Conservation (phyloP, 495 filamentous ascomycete species). For the Collariella sp. region DNA sequence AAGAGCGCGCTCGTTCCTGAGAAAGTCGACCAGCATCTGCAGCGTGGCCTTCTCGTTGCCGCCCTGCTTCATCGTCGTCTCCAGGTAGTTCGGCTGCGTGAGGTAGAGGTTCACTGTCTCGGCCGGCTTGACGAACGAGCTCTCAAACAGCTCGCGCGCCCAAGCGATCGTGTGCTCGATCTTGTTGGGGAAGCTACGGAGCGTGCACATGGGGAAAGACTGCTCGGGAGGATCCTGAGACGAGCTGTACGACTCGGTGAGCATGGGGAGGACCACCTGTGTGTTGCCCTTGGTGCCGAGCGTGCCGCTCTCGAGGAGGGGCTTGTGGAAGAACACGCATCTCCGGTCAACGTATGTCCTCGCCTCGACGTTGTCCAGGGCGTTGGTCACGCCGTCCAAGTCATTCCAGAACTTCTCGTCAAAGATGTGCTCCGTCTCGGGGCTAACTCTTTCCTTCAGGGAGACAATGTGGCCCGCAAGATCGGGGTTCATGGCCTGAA, state of each 20-base stretch:
- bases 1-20: slow-evolving; percentile 88
- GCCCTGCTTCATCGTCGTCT: slow-evolving; percentile 80
- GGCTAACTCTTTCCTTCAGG: slow-evolving; percentile 80
- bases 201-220: slow-evolving; percentile 97
- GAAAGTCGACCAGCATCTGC: slow-evolving; percentile 77
- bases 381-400: slow-evolving; percentile 93
- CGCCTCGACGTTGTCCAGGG: slow-evolving; percentile 95
- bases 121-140: slow-evolving; percentile 83
- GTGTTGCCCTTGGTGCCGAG: slow-evolving; percentile 98
- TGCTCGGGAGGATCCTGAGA: slow-evolving; percentile 98
- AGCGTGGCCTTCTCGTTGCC: slow-evolving; percentile 95
- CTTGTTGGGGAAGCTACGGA: slow-evolving; percentile 95
- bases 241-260: slow-evolving; percentile 97
- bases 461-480: slow-evolving; percentile 74
- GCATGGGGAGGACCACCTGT: slow-evolving; percentile 80
- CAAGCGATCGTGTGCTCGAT: slow-evolving; percentile 99
- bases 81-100: slow-evolving; percentile 82
- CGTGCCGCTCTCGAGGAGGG: slow-evolving; percentile 91
- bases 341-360: slow-evolving; percentile 94
- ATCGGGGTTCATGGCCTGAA: slow-evolving; percentile 90
- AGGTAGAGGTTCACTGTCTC: slow-evolving; percentile 95
- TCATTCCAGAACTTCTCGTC: slow-evolving; percentile 87
- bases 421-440: slow-evolving; percentile 91
- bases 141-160: slow-evolving; percentile 91
- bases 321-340: slow-evolving; percentile 98